phyloP scores from a whole-genome alignment of 345 rosid species.

The Salix exigua region DNA sequence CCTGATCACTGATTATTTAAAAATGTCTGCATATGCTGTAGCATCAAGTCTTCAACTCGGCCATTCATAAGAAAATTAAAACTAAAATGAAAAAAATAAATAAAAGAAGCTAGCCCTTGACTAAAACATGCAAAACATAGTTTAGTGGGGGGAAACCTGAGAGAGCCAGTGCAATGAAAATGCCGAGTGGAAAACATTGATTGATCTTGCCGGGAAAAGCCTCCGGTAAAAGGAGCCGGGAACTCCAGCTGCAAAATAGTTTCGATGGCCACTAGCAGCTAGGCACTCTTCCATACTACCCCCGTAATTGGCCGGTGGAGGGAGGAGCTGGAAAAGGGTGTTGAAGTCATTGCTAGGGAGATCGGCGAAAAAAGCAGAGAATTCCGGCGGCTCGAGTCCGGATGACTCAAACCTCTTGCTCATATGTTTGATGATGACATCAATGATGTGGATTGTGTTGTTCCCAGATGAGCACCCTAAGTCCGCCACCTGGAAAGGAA shows the following conservation, averaged over 20 bases:
- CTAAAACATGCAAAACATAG: not conserved
- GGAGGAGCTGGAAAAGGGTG: conserved; percentile 86
- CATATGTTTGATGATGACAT: conserved; percentile 78
- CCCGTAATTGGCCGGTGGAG: conserved; percentile 49
- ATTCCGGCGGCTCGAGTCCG: conserved; percentile 66
- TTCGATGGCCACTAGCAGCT: conserved; percentile 65
- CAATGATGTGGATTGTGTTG: conserved; percentile 64
- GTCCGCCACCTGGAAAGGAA: conserved; percentile 77
- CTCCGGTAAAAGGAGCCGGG: conserved; percentile 88
- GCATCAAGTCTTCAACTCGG: too few species aligned
- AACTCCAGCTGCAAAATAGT: conserved; percentile 78
- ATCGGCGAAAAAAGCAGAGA: conserved; percentile 81
- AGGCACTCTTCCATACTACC: conserved; percentile 85
- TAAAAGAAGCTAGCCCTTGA: too few species aligned
- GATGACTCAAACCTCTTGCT: conserved; percentile 54
- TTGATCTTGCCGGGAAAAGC: conserved; percentile 77
- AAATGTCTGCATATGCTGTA: too few species aligned
- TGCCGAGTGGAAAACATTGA: conserved; percentile 82
- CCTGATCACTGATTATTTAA: too few species aligned
- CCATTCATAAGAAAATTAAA: too few species aligned
- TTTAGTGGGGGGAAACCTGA: conserved; percentile 40
- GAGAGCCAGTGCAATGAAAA: conserved; percentile 97
- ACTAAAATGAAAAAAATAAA: too few species aligned
- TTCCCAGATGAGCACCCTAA: conserved; percentile 85
- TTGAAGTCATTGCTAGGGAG: conserved; percentile 95